Base-by-base conservation (phyloP, 2,329 filamentous ascomycete species). In the Magnaporthiopsis incrustans region DNA sequence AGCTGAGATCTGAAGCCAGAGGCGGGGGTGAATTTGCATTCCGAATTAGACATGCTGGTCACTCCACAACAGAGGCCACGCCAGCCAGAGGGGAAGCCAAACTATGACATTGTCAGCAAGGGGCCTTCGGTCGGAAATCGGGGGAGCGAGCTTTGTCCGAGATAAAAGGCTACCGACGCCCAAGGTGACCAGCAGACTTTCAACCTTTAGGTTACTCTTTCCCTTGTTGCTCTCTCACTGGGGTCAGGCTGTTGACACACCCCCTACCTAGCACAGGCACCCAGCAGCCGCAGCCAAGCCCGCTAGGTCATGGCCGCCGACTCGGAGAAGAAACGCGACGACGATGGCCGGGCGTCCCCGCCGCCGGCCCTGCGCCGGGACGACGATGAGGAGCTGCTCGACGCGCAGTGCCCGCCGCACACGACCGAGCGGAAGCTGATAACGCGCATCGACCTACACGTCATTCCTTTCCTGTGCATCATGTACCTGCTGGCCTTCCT, bases 381-480 rank as follows among this genome's bases (percentile, higher is more conserved):
- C 63, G 71, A 72, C 63, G 72, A 73, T 66, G 72, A 74, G 63
- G 73, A 75, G 59, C 65, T 72, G 57, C 56, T 25, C n/a, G 65
- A 67, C 58, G 71, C 78, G 26, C 71, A 63, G 60, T 83, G 81
- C 66, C 83, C 83, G 44, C 68, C 81, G 63, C 79, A 83, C 72
- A 86, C 83, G 4, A 86, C 83, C 2, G 88, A 92, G 77, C 78
- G 81, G 67, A 83, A 79, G 70, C 79, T 94, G 65, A 82, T 91
- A 77, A 75, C 81, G 66, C 89, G 87, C 75, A 87, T 93, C 71
- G 90, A 93, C 73, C 73, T 86, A 67, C 85, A 84, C 68, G 81
- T 94, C 62, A 78, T 94, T 63, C 90, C 90, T 0, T 89, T 89
- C 68, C 79, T 94, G 63, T 89, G 85, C 72, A 78, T 92, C 66